Base-by-base conservation (phyloP, 2,329 filamentous ascomycete species). In the Xylaria digitata region DNA sequence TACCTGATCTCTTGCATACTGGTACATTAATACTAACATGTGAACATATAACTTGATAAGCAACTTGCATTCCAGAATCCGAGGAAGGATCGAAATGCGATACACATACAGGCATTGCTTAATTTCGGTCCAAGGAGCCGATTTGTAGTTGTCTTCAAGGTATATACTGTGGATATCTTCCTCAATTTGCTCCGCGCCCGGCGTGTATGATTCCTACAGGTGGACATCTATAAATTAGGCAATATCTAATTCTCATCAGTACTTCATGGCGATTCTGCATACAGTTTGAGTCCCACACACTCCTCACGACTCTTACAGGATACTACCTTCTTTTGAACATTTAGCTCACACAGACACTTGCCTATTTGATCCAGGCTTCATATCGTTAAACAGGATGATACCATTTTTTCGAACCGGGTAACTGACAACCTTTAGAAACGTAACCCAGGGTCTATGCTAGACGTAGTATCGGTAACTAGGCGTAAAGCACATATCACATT, bases 331-430 rank as follows among this genome's bases (percentile, higher is more conserved):
- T 54, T 43, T 48, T 34, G 7, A 32, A 17, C 32, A 11, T 7
- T 13, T 37, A 26, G 43, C 30, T 53, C 23, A 26, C 26, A 34
- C 15, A 42, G 15, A 49, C 64, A 63, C 64, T 63, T 66, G 46
- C 64, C 64, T 66, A 63, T 63, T 66, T 66, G 30, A 66, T 58
- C 54, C 13, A 59, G 49, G 59, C 46, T 46, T 49, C 42, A 26
- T 42, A 49, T 53, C 23, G 15, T 15, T n/a, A 9, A 45, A 54
- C 15, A 37, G 32, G 26, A 62, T 63, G 54, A 30, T 49, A n/a
- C 52, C 58, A 59, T 59, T 30, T 65, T 13, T 19, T 37, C 34
- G 26, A n/a, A 53, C 46, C 64, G 53, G 48, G 54, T 15, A 63
- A 58, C 53, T 62, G 53, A 32, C 42, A 63, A 13, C 64, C 54